Base-by-base conservation (phyloP, 2,329 filamentous ascomycete genomes). In the Aspergillus udagawae region DNA sequence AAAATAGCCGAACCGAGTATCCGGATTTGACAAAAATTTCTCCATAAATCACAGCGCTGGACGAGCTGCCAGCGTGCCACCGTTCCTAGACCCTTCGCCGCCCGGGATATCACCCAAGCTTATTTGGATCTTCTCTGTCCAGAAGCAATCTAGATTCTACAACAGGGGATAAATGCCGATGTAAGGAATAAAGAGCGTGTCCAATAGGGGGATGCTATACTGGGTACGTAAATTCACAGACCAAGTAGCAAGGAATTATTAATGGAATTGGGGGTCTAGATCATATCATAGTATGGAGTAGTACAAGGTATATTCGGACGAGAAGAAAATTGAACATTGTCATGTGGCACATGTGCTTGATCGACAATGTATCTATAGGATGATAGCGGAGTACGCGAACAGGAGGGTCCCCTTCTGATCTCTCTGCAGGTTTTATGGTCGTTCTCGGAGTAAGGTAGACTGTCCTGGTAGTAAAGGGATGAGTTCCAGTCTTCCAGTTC, bases 1-100 rank as follows among this genome's bases (percentile, higher is more conserved):
- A 58, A 58, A 38, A 6, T 38, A 38, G 60, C 60, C 60, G 60
- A 57, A 56, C 60, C 60, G 60, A 58, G 38, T 58, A 54, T 49
- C 55, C 55, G 55, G 50, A 21, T 52, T 47, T 17, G 14, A 50
- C 42, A 55, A 58, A 28, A 63, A 63, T 63, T 63, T 64, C 59
- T 64, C 62, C 62, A 55, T 63, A 57, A 63, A 64, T 64, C 62
- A 63, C 55, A 64, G 52, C 42, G 38, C 57, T 42, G 52, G 55
- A 57, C 57, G 52, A 28, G 49, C 29, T 48, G 28, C n/a, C 21
- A 17, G 12, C 14, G 4, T 35, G 32, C 32, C 32, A 17, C 14
- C 32, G 32, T 38, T 17, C 14, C 32, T 17, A 17, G 32, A 17
- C 27, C 42, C 23, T 44, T 20, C 47, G 44, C 45, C 41, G 47